Evolutionary conservation across 139 green algal genomes (phyloP), one percentile per base, ranked within the genome.

Genomic region (Tetratostichococcus sp.): DNA sequence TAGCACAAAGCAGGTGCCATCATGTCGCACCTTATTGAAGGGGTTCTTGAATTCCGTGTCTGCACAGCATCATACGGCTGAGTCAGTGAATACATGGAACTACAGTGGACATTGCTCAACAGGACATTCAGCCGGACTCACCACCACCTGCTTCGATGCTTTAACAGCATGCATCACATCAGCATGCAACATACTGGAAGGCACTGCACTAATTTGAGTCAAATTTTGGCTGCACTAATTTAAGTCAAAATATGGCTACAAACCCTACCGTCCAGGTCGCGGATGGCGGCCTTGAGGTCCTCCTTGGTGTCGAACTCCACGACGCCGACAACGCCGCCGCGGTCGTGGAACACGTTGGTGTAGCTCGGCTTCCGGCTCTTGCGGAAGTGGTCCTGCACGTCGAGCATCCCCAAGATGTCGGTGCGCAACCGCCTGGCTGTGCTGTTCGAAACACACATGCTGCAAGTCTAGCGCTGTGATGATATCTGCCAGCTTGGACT

Each of bases 31-130:
- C 62, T 67, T 70, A 78, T 97, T 91, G 81, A 93, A 97, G 34
- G 88, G 90, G 80, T 97, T 97, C 39, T 81, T 82, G 86, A 97
- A 97, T 84, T 94, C 88, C 33, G 86, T 88, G 73, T 83, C 73
- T 91, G 69, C 83, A 75, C 31, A 25, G 23, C 23, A 30, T 3
- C 8, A 35, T 28, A 30, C 25, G 30, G 4, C 30, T 22, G 8
- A 22, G n/a, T 70, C n/a, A 42, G 32, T 6, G 28, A 31, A 42
- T 8, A 30, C 66, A 6, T 23, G 30, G 28, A 30, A 26, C 19
- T 14, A 30, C 66, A 70, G 66, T 23, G 30, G 25, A 5, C 8
- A 5, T 5, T 5, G 66, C 17, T 34, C 5, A 4, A n/a, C 66
- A 16, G n/a, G 16, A 4, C 66, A 30, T 35, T 6, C 59, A 30